Conservation (phyloP, 805 yeast genomes). For the Candida adriatica region DNA sequence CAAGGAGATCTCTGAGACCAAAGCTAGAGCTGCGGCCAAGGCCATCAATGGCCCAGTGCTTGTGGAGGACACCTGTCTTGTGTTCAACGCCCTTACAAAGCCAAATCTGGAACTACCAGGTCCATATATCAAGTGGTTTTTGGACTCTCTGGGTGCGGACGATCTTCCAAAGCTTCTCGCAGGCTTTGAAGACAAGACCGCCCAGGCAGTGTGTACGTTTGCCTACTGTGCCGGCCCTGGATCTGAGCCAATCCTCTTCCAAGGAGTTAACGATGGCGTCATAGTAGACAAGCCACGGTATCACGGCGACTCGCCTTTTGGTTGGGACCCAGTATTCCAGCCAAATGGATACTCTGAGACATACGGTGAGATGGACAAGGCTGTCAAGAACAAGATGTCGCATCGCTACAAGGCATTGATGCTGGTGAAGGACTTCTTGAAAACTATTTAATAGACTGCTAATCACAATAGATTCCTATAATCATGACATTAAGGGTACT, state of each 20-base stretch:
- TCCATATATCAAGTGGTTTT: constrained; percentile 92
- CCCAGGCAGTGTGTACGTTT: constrained; percentile 85
- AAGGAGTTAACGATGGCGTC: constrained; percentile 74
- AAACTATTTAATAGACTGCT: constrained; percentile 2
- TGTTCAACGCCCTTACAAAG: constrained; percentile 70
- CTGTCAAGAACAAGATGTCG: constrained; percentile 70
- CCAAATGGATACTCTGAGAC: constrained; percentile 72
- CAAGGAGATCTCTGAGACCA: constrained; percentile 72
- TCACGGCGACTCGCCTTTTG: constrained; percentile 78
- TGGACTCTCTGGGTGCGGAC: constrained; percentile 62
- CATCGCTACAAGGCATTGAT: constrained; percentile 84
- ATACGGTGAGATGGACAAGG: constrained; percentile 85
- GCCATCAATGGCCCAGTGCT: constrained; percentile 70
- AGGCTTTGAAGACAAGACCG: constrained; percentile 78
- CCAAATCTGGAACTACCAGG: constrained; percentile 65
- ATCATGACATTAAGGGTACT: too few relatives aligned
- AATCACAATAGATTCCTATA: neutral
- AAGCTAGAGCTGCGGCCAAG: constrained; percentile 67
- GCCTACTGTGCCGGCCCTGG: constrained; percentile 87
- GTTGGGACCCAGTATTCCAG: constrained; percentile 90
- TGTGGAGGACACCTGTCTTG: constrained; percentile 92
- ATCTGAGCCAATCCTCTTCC: constrained; percentile 63
- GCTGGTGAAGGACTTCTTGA: constrained; percentile 54
- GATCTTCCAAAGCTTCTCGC: constrained; percentile 73
- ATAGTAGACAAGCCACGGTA: constrained; percentile 49